Percentiles rank a stretch among this genome's conserved stretches.
phyloP scores from a whole-genome alignment of 441 rosid species.

The Adansonia rubrostipa region DNA sequence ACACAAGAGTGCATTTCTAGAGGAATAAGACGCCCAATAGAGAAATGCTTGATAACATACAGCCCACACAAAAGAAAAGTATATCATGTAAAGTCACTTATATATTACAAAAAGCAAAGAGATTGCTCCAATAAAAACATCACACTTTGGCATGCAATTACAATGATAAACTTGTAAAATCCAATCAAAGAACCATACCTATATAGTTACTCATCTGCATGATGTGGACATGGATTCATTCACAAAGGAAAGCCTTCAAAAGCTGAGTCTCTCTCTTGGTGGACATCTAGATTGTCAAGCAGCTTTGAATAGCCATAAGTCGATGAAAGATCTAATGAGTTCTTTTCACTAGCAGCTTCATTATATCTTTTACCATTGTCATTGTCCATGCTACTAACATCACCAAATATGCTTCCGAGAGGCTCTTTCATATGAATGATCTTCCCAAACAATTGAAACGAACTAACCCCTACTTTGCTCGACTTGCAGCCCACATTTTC shows the following conservation, averaged over 20 bases:
- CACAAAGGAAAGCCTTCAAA: slow-evolving; percentile 43
- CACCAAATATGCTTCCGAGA: slow-evolving; percentile 53
- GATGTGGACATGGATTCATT: slow-evolving; percentile 30
- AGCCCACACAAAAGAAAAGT: background rate
- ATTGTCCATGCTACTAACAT: slow-evolving; percentile 49
- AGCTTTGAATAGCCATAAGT: slow-evolving; percentile 49
- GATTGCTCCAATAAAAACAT: background rate
- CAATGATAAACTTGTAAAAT: slow-evolving; percentile 9
- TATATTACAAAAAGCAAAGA: background rate
- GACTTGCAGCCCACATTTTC: slow-evolving; percentile 47
- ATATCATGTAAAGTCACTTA: background rate
- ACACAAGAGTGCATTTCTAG: background rate
- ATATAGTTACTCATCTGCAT: slow-evolving; percentile 43
- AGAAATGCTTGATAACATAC: background rate
- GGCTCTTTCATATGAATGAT: slow-evolving; percentile 60
- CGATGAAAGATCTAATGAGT: slow-evolving; percentile 50
- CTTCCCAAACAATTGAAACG: slow-evolving; percentile 82
- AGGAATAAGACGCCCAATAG: background rate
- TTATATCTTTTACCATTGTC: slow-evolving; percentile 54
- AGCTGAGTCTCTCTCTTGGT: slow-evolving; percentile 48
- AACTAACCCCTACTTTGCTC: slow-evolving; percentile 45
- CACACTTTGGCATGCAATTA: background rate
- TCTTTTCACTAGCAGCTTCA: slow-evolving; percentile 38
- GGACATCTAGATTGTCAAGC: slow-evolving; percentile 46
- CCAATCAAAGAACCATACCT: slow-evolving; percentile 43